Percentiles rank a stretch among this genome's conserved stretches.
Conservation (phyloP, 2,329 filamentous ascomycete species). For the Botrytis deweyae region DNA sequence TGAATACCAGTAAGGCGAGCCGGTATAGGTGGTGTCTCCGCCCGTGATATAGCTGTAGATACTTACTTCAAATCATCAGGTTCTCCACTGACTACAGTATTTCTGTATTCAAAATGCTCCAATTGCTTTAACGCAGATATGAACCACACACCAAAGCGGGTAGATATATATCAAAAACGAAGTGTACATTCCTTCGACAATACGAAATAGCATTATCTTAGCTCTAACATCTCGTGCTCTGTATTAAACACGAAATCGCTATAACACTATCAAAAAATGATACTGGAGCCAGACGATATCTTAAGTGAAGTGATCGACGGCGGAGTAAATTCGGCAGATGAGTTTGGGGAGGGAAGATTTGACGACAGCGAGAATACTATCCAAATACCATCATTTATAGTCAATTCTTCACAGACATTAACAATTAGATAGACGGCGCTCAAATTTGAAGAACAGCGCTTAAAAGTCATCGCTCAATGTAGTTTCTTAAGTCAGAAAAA, state of each 20-base stretch:
- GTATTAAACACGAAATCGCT: rapidly evolving
- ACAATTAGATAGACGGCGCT: neutral
- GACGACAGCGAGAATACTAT: neutral
- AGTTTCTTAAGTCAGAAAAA: no score
- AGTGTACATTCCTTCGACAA: neutral
- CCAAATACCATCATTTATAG: neutral
- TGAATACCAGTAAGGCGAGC: neutral
- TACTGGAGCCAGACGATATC: neutral
- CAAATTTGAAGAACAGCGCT: neutral
- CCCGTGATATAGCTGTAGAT: neutral
- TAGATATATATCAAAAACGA: neutral
- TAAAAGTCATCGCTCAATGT: neutral
- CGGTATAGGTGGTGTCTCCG: rapidly evolving
- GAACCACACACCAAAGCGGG: neutral
- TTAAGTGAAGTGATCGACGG: neutral
- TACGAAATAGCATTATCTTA: neutral
- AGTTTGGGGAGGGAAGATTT: neutral
- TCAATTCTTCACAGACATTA: neutral
- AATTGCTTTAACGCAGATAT: neutral
- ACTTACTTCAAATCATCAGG: neutral
- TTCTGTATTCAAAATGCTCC: neutral
- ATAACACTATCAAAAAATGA: neutral
- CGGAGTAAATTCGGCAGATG: neutral
- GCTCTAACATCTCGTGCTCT: neutral
- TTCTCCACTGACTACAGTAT: no score